Base-by-base conservation (phyloP, 78 protist genomes). In the Polysphondylium violaceum region DNA sequence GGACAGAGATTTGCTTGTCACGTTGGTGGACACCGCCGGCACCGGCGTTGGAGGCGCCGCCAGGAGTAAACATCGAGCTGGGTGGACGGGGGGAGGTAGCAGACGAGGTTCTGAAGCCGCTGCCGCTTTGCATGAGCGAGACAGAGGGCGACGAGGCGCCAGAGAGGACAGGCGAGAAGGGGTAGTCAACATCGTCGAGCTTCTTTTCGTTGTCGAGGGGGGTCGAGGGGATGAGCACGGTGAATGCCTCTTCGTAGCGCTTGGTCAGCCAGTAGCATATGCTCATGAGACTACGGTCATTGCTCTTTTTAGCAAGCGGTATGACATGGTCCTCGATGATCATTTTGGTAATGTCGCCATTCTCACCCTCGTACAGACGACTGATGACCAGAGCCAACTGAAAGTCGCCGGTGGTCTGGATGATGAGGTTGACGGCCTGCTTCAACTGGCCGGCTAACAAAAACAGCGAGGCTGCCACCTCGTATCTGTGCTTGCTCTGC, bases 381-480 rank as follows among this genome's bases (percentile, higher is more conserved):
- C 64, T 36, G 16, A 74, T 60, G 27, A 75, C 81, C 50, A 69
- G 50, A 21, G 93, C 93, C 44, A 87, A 23, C 35, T 87, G 93
- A 50, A 87, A 72, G 55, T 87, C 93, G 44, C 86, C 76, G 17
- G 27, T 43, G 31, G 58, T 60, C 23, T 74, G 86, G 2, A 87
- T 6, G 11, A 87, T 50, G n/a, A 87, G 23, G 71, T 87, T 87
- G 0, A 63, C 71, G 3, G 93, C 93, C 14, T 87, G 59, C 64
- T 74, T 74, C 33, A 87, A 41, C 29, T 76, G 67, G 17, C 86
- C 93, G 6, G 81, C 93, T 33, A 87, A 44, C 7, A 87, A 50
- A 53, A 87, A 87, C 21, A 87, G 61, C 2, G 93, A 74, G 1
- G 93, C 93, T 6, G 93, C 93, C 65, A 87, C 29, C 7, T 74